Evolutionary conservation across 2,329 filamentous ascomycete species (phyloP).

Genomic region (Scedosporium minutisporum): DNA sequence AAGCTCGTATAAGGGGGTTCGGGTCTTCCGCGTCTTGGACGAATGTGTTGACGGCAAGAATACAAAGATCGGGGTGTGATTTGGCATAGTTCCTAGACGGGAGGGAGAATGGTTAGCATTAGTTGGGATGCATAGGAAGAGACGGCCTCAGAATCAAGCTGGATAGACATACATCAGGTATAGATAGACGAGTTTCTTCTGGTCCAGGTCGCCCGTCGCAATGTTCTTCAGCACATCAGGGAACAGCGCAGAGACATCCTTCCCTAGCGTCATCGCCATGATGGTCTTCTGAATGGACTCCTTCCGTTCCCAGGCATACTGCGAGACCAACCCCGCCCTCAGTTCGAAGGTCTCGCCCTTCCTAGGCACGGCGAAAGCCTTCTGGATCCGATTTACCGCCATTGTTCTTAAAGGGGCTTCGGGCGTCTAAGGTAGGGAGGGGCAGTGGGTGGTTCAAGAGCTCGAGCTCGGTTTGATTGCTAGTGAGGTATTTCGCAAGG

Average conservation of each 20-base stretch:
- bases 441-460: background rate
- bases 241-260: slow-evolving; percentile 94
- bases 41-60: slow-evolving; percentile 97
- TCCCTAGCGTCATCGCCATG: slow-evolving; percentile 99
- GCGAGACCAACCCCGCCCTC: slow-evolving; percentile 87
- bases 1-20: slow-evolving; percentile 86
- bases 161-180: slow-evolving; percentile 71
- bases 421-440: background rate
- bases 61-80: slow-evolving; percentile 95
- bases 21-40: slow-evolving; percentile 98
- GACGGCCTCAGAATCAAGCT: background rate
- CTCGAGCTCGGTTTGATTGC: background rate
- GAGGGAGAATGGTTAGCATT: background rate
- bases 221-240: slow-evolving; percentile 99
- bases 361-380: slow-evolving; percentile 82
- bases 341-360: slow-evolving; percentile 99
- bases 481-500: background rate
- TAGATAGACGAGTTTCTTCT: slow-evolving; percentile 98
- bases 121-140: background rate
- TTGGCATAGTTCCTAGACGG: slow-evolving; percentile 88
- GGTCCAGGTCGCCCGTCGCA: slow-evolving; percentile 84
- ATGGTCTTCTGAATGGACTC: slow-evolving; percentile 99
- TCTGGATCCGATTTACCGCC: slow-evolving; percentile 94
- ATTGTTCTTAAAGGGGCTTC: slow-evolving; percentile 34
- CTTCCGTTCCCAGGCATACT: slow-evolving; percentile 98